Conservation (phyloP, 768 basidiomycete species). For the Suillus subluteus region DNA sequence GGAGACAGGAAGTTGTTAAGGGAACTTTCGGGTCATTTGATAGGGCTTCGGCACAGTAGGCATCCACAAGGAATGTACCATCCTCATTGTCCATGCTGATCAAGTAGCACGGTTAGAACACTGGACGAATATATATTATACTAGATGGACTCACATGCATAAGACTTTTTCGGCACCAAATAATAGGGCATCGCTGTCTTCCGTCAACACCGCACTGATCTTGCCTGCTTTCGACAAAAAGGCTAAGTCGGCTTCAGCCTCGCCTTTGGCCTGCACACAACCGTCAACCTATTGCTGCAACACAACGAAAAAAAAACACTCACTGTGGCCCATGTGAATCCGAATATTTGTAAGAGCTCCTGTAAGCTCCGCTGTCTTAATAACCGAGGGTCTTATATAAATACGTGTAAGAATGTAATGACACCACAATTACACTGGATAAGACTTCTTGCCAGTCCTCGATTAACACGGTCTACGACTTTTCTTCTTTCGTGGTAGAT, state of each 20-base stretch:
- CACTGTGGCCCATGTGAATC: no score
- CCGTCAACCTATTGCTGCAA: neutral
- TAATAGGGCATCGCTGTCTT: slow-evolving; percentile 6
- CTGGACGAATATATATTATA: neutral
- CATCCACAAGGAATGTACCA: neutral
- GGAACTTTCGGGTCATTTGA: neutral
- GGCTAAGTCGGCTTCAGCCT: slow-evolving; percentile 14
- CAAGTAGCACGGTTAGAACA: neutral
- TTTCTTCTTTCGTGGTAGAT: no score
- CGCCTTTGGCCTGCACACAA: slow-evolving; percentile 4
- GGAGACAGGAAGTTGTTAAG: slow-evolving; percentile 1
- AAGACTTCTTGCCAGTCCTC: no score
- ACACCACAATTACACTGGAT: no score
- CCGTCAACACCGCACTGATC: slow-evolving; percentile 3
- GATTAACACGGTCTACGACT: no score
- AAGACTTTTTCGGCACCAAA: slow-evolving; percentile 10
- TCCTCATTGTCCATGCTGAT: neutral
- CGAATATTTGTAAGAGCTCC: no score
- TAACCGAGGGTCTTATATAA: no score
- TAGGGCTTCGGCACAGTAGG: neutral
- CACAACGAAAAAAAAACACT: no score
- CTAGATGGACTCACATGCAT: neutral
- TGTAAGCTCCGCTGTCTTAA: no score
- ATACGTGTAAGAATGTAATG: no score
- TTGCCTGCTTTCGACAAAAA: slow-evolving; percentile 5